These are phyloP conservation scores for Eucalyptus polyanthemos DNA, from an alignment of 345 rosid species.

Conservation along the genomic window DNA sequence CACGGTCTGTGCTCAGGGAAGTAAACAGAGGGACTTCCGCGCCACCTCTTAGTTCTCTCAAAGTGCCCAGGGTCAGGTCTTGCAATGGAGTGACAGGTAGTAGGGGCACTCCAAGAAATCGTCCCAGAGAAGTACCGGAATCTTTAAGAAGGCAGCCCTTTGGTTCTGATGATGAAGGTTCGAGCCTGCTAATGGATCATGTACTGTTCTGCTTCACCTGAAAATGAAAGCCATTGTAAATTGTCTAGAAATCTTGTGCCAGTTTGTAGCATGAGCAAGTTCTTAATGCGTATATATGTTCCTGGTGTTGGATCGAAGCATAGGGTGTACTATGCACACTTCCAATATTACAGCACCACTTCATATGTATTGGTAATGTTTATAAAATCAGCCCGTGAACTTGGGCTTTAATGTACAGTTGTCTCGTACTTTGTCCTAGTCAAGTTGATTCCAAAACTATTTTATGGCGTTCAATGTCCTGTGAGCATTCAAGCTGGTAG, in stretches of 20 bases:
- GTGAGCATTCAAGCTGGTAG: background rate
- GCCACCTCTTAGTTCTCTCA: constrained; percentile 66
- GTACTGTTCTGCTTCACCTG: background rate
- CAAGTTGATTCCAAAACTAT: background rate
- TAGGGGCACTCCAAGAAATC: constrained; percentile 10
- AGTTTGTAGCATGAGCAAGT: background rate
- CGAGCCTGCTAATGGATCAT: background rate
- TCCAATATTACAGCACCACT: background rate
- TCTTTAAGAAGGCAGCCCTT: constrained; percentile 66
- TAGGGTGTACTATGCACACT: background rate
- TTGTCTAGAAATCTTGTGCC: background rate
- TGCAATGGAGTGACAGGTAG: constrained; percentile 8
- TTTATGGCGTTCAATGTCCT: background rate
- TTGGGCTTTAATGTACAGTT: background rate
- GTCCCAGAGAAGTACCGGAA: constrained; percentile 54
- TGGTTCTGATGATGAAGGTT: constrained; percentile 55
- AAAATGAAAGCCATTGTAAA: background rate
- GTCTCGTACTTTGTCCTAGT: accelerated
- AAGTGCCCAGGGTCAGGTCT: constrained; percentile 57
- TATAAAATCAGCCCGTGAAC: background rate
- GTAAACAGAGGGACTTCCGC: constrained; percentile 45
- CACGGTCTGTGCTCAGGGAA: constrained; percentile 63
- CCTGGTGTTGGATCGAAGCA: background rate
- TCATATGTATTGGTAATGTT: background rate
- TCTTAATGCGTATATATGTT: background rate